A percentile compares a stretch with the other conserved stretches of the same genome.
phyloP scores from a whole-genome alignment of 352 stramenopile genomes.

The Globisporangium sylvaticum region DNA sequence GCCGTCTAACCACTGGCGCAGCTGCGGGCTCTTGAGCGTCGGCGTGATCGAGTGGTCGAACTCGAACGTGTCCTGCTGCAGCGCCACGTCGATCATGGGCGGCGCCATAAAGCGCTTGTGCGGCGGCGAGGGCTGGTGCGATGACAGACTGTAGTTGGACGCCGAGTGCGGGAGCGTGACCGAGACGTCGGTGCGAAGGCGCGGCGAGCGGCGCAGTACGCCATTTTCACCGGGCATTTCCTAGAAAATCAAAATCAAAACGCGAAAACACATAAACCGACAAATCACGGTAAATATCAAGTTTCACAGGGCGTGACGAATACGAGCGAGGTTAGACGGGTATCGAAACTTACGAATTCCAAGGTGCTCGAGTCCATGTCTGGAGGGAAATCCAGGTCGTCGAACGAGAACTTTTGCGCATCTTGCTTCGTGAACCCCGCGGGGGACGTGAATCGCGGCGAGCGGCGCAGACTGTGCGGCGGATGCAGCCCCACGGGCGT shows the following conservation, averaged over 20 bases:
- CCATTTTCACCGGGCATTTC: slow-evolving; percentile 68
- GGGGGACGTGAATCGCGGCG: slow-evolving; percentile 69
- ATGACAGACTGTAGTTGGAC: slow-evolving; percentile 34
- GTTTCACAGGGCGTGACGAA: neutral
- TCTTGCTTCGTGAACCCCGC: slow-evolving; percentile 65
- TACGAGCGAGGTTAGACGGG: neutral
- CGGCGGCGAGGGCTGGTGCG: slow-evolving; percentile 46
- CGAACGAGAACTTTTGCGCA: slow-evolving; percentile 81
- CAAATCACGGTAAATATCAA: neutral
- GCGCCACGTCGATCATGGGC: slow-evolving; percentile 63
- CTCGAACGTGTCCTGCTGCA: slow-evolving; percentile 82
- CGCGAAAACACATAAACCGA: neutral
- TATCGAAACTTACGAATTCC: slow-evolving; percentile 82
- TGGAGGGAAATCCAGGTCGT: slow-evolving; percentile 70
- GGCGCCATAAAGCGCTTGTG: slow-evolving; percentile 75
- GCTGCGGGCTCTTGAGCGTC: slow-evolving; percentile 83
- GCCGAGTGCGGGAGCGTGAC: slow-evolving; percentile 72
- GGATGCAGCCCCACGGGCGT: slow-evolving; percentile 58
- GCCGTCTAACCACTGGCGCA: slow-evolving; percentile 79
- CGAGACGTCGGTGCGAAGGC: slow-evolving; percentile 76
- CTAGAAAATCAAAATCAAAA: slow-evolving; percentile 24
- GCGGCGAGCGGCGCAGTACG: slow-evolving; percentile 69
- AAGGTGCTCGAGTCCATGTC: slow-evolving; percentile 70
- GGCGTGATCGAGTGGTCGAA: slow-evolving; percentile 84
- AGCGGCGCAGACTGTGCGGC: slow-evolving; percentile 68